Conservation (phyloP, 169 alveolate species). For the Cyclospora cayetanensis region DNA sequence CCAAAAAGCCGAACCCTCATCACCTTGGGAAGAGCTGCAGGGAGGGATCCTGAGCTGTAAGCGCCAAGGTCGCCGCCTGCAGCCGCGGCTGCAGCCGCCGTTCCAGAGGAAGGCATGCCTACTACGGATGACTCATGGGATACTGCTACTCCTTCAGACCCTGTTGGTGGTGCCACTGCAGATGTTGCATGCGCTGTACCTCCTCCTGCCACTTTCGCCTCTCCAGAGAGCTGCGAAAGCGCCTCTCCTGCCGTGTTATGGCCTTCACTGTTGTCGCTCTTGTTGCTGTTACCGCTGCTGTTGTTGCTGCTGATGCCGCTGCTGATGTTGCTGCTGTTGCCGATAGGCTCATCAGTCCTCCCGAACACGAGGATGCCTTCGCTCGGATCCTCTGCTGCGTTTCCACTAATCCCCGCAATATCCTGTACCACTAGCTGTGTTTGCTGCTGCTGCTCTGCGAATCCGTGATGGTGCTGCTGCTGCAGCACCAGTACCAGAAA, state of each 20-base stretch:
- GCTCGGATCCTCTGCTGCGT: too few species aligned
- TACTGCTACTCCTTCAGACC: neutral
- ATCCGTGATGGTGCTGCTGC: too few species aligned
- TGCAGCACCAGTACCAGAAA: too few species aligned
- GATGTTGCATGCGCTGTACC: neutral
- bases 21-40: neutral
- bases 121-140: neutral
- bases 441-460: too few species aligned
- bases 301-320: neutral
- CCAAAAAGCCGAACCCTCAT: slow-evolving; percentile 67
- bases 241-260: neutral
- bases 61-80: too few species aligned
- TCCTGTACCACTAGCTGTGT: too few species aligned
- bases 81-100: neutral
- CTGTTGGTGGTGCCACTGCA: slow-evolving; percentile 7
- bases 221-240: neutral
- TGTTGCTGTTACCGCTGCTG: neutral
- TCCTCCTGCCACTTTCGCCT: neutral
- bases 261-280: neutral
- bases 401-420: too few species aligned
- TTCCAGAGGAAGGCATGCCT: neutral
- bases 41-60: neutral
- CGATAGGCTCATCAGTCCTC: neutral
- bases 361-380: neutral
- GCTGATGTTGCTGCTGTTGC: neutral